phyloP scores from a whole-genome alignment of 2,329 filamentous ascomycete species.

The Fusarium metavorans region DNA sequence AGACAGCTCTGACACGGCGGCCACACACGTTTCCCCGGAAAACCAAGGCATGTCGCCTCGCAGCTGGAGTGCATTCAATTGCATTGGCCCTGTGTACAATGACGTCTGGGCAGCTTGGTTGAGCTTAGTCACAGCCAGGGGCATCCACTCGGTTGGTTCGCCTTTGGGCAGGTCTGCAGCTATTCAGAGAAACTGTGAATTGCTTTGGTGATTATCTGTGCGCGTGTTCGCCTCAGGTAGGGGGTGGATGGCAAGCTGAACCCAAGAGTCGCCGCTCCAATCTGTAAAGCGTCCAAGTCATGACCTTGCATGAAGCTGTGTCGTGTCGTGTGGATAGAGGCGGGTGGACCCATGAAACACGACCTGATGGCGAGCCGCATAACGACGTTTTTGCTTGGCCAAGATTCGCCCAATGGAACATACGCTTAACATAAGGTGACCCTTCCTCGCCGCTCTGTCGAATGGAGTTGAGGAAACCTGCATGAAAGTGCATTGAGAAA shows the following conservation, averaged over 20 bases:
- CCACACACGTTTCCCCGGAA: slow-evolving; percentile 42
- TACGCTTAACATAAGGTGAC: slow-evolving; percentile 10
- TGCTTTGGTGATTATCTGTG: slow-evolving; percentile 1
- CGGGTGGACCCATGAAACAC: slow-evolving; percentile 29
- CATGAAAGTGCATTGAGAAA: slow-evolving; percentile 1
- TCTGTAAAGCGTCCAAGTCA: slow-evolving; percentile 2
- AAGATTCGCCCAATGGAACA: slow-evolving; percentile 27
- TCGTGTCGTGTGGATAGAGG: slow-evolving; percentile 23
- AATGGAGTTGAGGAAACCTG: slow-evolving; percentile 15
- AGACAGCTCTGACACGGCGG: slow-evolving; percentile 28
- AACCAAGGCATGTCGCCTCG: slow-evolving; percentile 41
- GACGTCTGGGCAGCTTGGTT: slow-evolving; percentile 34
- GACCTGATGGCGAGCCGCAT: slow-evolving; percentile 39
- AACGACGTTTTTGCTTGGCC: slow-evolving; percentile 25
- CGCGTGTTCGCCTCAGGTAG: background rate
- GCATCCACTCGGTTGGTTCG: slow-evolving; percentile 1
- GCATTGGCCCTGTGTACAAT: slow-evolving; percentile 36
- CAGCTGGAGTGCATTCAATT: slow-evolving; percentile 41
- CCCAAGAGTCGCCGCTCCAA: background rate
- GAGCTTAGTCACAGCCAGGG: slow-evolving; percentile 26
- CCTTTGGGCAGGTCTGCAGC: background rate
- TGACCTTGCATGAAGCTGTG: slow-evolving; percentile 15
- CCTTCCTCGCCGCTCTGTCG: slow-evolving; percentile 12
- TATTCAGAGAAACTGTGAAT: slow-evolving; percentile 1
- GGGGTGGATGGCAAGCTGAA: slow-evolving; percentile 1